Base-by-base conservation (phyloP, 2,329 filamentous ascomycete genomes). In the Zymoseptoria brevis region DNA sequence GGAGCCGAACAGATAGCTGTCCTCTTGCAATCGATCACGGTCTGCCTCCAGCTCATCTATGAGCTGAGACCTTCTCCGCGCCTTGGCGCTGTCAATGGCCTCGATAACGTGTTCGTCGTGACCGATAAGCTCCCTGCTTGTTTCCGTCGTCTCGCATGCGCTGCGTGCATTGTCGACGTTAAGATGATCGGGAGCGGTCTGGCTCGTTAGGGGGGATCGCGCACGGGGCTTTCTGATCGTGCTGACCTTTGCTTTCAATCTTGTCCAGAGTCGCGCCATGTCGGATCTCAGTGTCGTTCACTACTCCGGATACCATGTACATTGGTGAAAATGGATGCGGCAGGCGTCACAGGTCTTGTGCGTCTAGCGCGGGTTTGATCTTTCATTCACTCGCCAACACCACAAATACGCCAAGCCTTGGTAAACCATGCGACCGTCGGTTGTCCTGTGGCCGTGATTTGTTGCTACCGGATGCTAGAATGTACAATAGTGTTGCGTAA, bases 401-500 rank as follows among this genome's bases (percentile, higher is more conserved):
- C 13, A 45, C 13, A n/a, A 45, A 7, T n/a, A n/a, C 7, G 35
- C 35, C 35, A 45, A 13, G 35, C 35, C 13, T 45, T 45, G 35
- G 13, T n/a, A n/a, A n/a, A 11, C 6, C 35, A 45, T n/a, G 13
- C 16, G 35, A 45, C 16, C 26, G 35, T 45, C 35, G 35, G 16
- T n/a, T 45, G 9, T 45, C 35, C 16, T n/a, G 16, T 16, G 35
- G 35, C 35, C 4, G 16, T 41, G 11, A 16, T 13, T 41, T 11
- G 35, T 41, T 11, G 9, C 35, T 45, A 45, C 4, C 35, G 35
- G 4, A 45, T 45, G 13, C 35, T 45, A 45, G 3, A 45, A 16
- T 45, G 35, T 45, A 45, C 35, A 45, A n/a, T n/a, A 45, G 35
- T 45, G 35, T 56, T 58, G 56, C 51, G 55, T 53, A 8, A 29